A percentile compares a stretch with the other conserved stretches of the same genome.
Evolutionary conservation across 1,284 basidiomycete species (phyloP).

Genomic region (Ustilago xerochloae): DNA sequence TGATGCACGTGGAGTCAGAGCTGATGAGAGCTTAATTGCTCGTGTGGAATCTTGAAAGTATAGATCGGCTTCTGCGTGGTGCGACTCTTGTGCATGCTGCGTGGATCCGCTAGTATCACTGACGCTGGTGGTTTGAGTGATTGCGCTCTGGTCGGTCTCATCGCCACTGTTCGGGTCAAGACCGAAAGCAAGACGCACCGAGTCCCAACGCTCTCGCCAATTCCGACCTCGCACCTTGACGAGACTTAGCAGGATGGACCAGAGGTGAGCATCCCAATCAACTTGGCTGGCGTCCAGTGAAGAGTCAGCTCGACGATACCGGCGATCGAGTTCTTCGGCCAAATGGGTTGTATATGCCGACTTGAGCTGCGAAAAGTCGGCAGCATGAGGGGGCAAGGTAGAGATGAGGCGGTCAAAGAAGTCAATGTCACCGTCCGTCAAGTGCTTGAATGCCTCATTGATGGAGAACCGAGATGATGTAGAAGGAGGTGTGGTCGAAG

Average conservation of each 20-base stretch:
- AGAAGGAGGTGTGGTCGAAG: conserved; percentile 29
- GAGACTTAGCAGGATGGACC: conserved; percentile 61
- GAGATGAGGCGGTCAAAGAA: conserved; percentile 62
- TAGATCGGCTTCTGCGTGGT: background rate
- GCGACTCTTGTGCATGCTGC: background rate
- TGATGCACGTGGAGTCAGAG: background rate
- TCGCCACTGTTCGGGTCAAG: conserved; percentile 53
- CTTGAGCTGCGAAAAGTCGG: conserved; percentile 62
- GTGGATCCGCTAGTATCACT: conserved; percentile 3
- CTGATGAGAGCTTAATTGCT: background rate
- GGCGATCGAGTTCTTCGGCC: conserved; percentile 16
- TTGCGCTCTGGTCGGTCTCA: conserved; percentile 20
- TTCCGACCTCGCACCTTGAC: conserved; percentile 60
- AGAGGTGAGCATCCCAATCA: conserved; percentile 58
- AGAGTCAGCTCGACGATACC: background rate
- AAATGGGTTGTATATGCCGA: conserved; percentile 48
- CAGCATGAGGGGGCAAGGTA: conserved; percentile 37
- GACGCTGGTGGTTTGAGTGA: conserved; percentile 13
- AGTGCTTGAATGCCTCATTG: conserved; percentile 34
- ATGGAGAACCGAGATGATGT: conserved; percentile 43
- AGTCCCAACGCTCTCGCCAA: conserved; percentile 65
- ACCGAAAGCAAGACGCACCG: conserved; percentile 60
- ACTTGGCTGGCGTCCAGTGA: background rate
- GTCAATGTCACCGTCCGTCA: conserved; percentile 46
- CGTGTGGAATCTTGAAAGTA: background rate